phyloP scores from a whole-genome alignment of 352 stramenopile genomes.

The Globisporangium cylindrosporum region DNA sequence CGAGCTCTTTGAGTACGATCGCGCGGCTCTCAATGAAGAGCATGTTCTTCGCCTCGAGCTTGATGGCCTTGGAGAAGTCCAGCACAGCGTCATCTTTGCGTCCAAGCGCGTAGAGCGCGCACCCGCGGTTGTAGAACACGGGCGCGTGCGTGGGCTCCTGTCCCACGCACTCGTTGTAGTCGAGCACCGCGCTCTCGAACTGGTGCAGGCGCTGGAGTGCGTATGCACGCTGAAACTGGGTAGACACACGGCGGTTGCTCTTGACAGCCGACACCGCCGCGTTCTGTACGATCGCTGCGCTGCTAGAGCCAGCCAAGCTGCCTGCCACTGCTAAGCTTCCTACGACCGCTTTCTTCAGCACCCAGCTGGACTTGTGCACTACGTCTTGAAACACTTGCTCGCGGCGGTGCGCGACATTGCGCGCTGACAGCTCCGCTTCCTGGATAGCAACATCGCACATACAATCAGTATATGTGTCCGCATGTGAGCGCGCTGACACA shows the following conservation, averaged over 20 bases:
- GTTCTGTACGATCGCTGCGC: not conserved
- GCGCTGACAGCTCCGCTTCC: slow-evolving; percentile 47
- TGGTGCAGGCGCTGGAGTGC: slow-evolving; percentile 50
- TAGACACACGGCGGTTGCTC: slow-evolving; percentile 34
- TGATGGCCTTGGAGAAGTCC: slow-evolving; percentile 61
- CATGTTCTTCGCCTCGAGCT: slow-evolving; percentile 62
- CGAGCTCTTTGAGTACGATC: slow-evolving; percentile 54
- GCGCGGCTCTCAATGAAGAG: slow-evolving; percentile 65
- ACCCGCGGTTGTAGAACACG: slow-evolving; percentile 62
- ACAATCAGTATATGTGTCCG: too few species aligned
- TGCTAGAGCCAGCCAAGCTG: not conserved
- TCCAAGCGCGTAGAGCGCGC: slow-evolving; percentile 48
- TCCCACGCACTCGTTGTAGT: slow-evolving; percentile 50
- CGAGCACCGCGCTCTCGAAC: slow-evolving; percentile 41
- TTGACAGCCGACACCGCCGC: slow-evolving; percentile 13
- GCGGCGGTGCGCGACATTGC: slow-evolving; percentile 40
- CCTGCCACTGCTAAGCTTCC: not conserved
- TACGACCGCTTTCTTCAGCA: slow-evolving; percentile 43
- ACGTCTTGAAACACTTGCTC: slow-evolving; percentile 31
- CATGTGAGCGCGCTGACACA: not conserved
- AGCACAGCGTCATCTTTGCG: slow-evolving; percentile 42
- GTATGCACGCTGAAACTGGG: slow-evolving; percentile 54
- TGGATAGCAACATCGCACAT: slow-evolving; percentile 6
- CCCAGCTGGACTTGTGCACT: slow-evolving; percentile 28
- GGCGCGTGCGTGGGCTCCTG: slow-evolving; percentile 37